Conservation (phyloP, 106 monocot species). For the Vanilla planifolia region DNA sequence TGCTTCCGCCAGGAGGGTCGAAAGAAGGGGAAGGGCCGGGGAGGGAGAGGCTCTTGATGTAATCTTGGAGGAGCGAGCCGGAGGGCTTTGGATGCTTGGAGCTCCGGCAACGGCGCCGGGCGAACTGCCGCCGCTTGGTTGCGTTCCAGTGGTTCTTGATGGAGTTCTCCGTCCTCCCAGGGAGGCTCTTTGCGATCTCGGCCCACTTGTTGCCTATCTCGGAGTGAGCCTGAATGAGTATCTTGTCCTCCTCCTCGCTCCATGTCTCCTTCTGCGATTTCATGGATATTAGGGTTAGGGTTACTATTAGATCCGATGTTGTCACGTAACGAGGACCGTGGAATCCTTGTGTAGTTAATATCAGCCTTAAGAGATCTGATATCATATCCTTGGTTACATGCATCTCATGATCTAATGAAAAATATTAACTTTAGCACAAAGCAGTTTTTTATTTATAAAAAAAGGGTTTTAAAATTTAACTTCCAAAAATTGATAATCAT, state of each 20-base stretch:
- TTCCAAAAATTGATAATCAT: too few species aligned
- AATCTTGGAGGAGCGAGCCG: conserved; percentile 40
- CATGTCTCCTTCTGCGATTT: conserved; percentile 77
- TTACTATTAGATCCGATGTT: too few species aligned
- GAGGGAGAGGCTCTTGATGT: conserved; percentile 48
- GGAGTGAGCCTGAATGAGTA: conserved; percentile 58
- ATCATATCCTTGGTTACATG: too few species aligned
- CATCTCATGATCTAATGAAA: too few species aligned
- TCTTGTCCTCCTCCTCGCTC: conserved; percentile 73
- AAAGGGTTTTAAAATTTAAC: too few species aligned
- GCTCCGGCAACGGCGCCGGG: conserved; percentile 17
- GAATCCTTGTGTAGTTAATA: too few species aligned
- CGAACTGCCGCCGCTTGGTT: conserved; percentile 56
- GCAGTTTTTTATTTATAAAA: too few species aligned
- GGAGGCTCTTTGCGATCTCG: conserved; percentile 61
- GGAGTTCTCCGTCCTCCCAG: conserved; percentile 77
- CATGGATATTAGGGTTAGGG: too few species aligned
- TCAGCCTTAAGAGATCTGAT: too few species aligned
- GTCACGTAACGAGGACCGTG: too few species aligned
- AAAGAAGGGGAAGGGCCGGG: neutral
- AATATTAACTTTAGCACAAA: too few species aligned
- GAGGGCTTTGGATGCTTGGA: conserved; percentile 10
- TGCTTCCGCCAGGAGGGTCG: neutral
- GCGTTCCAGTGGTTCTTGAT: conserved; percentile 98
- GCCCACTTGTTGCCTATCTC: conserved; percentile 77